Conservation (phyloP, 1,284 basidiomycete species). For the Entoloma clypeatum region DNA sequence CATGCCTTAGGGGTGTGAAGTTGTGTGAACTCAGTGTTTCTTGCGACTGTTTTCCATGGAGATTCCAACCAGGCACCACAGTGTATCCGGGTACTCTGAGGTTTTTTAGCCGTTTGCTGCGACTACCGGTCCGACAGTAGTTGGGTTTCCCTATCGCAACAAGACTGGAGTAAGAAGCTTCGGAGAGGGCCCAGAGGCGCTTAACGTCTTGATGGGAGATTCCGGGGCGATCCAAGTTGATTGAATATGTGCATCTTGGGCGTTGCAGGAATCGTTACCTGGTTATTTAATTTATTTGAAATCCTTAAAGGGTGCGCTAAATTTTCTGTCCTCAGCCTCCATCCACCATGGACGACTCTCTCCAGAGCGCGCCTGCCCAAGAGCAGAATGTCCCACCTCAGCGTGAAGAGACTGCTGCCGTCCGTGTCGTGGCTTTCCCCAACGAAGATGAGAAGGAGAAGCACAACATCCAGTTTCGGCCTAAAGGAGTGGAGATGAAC, state of each 20-base stretch:
- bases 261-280: too few species aligned
- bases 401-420: conserved; percentile 25
- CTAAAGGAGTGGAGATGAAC: conserved; percentile 54
- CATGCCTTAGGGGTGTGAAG: too few species aligned
- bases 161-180: conserved; percentile 9
- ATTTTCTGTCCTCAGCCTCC: neutral
- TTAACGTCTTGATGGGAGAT: too few species aligned
- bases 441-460: conserved; percentile 44
- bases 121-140: conserved; percentile 15
- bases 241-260: too few species aligned
- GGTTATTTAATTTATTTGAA: too few species aligned
- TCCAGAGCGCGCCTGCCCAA: conserved; percentile 5
- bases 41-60: too few species aligned
- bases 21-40: too few species aligned
- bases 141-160: conserved; percentile 8
- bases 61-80: conserved; percentile 6
- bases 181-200: too few species aligned
- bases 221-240: too few species aligned
- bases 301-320: too few species aligned
- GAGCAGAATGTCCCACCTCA: conserved; percentile 10
- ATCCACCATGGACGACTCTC: conserved; percentile 11
- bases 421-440: conserved; percentile 47
- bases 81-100: conserved; percentile 22
- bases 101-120: conserved; percentile 38
- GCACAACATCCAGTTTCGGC: conserved; percentile 32